Conservation (phyloP, 305 asterid species). For the Fraxinus sp. region DNA sequence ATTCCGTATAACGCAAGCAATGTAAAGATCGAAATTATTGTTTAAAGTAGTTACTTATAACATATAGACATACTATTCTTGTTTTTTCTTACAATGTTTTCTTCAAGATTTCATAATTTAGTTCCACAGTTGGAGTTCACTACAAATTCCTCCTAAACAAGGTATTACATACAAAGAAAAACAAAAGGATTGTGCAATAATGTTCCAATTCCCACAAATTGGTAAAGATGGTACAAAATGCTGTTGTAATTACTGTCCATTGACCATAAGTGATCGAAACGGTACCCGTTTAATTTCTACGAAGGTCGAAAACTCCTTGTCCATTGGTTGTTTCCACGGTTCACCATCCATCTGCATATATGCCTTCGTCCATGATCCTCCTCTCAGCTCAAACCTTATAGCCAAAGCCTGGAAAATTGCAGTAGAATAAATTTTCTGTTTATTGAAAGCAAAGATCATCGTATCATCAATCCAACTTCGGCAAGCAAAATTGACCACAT, state of each 20-base stretch:
- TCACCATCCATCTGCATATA: slow-evolving; percentile 54
- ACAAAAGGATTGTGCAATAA: background rate
- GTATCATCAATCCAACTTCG: background rate
- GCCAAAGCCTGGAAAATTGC: slow-evolving; percentile 36
- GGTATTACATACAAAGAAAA: background rate
- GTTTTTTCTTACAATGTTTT: background rate
- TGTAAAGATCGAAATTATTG: background rate
- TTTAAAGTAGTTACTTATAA: background rate
- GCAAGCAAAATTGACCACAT: background rate
- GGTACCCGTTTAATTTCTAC: slow-evolving; percentile 48
- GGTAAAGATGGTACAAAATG: background rate
- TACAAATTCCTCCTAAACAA: background rate
- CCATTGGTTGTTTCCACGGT: slow-evolving; percentile 47
- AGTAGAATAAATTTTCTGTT: background rate
- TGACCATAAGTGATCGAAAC: slow-evolving; percentile 45
- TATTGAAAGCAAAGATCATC: background rate
- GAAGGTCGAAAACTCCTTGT: slow-evolving; percentile 42
- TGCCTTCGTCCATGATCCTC: slow-evolving; percentile 53
- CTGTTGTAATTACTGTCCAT: slow-evolving; percentile 31
- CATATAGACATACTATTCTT: background rate
- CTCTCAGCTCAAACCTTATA: slow-evolving; percentile 48
- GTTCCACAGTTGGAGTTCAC: background rate
- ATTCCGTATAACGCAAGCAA: background rate
- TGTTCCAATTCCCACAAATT: background rate
- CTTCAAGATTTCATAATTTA: background rate